phyloP scores from a whole-genome alignment of 768 basidiomycete genomes.

The Russula sp. region DNA sequence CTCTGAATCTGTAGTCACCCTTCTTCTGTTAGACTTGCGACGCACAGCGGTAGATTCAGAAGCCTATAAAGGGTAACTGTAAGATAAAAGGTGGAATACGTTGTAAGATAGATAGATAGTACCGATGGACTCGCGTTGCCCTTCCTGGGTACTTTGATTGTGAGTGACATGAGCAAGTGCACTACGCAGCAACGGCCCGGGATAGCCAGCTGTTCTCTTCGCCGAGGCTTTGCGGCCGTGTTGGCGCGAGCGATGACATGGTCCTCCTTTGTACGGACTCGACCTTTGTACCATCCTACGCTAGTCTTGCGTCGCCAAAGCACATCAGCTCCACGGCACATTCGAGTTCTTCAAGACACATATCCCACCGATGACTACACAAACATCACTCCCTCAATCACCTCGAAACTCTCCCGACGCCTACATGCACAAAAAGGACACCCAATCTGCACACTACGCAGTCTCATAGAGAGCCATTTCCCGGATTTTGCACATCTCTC shows the following conservation, averaged over 20 bases:
- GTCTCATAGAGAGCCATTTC: conserved; percentile 83
- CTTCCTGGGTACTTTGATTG: conserved; percentile 27
- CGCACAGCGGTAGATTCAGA: conserved; percentile 23
- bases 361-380: conserved; percentile 77
- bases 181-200: background rate
- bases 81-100: background rate
- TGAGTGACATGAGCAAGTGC: conserved; percentile 14
- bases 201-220: background rate
- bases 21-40: conserved; percentile 27
- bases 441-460: conserved; percentile 82
- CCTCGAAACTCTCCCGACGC: conserved; percentile 71
- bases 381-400: conserved; percentile 83
- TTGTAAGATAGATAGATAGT: background rate
- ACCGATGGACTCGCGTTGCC: conserved; percentile 18
- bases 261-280: background rate
- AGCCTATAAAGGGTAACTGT: conserved; percentile 2
- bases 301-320: background rate
- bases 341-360: conserved; percentile 59
- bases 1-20: conserved; percentile 25
- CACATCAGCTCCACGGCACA: conserved; percentile 18
- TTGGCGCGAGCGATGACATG: background rate
- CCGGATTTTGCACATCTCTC: conserved; percentile 67
- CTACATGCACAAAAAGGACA: conserved; percentile 77
- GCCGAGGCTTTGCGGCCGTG: background rate
- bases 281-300: background rate